A percentile compares a stretch with the other conserved stretches of the same genome.
phyloP scores from a whole-genome alignment of 495 filamentous ascomycete genomes.

The Talaromyces ruber region DNA sequence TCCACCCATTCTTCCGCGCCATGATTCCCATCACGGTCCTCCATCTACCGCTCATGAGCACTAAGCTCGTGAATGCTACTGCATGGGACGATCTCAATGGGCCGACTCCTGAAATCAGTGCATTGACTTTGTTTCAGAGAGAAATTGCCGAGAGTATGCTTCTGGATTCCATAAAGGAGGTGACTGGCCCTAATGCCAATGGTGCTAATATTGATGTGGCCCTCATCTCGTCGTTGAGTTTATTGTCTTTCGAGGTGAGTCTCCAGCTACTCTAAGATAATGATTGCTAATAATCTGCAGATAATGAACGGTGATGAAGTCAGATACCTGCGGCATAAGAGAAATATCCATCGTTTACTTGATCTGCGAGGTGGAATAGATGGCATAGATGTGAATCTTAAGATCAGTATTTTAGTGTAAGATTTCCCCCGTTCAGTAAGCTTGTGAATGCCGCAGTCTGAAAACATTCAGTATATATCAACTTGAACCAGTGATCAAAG shows the following conservation, averaged over 20 bases:
- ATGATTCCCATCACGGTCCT: conserved; percentile 5
- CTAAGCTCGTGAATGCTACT: conserved; percentile 14
- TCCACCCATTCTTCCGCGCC: conserved; percentile 12
- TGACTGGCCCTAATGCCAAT: neutral
- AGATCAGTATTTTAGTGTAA: neutral
- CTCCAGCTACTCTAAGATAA: neutral
- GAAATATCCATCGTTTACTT: neutral
- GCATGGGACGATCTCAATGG: conserved; percentile 15
- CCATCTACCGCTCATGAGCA: conserved; percentile 13
- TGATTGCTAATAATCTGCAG: neutral
- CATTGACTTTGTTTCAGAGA: conserved; percentile 8
- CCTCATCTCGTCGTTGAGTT: conserved; percentile 9
- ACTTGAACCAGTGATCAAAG: conserved; percentile 6
- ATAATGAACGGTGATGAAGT: conserved; percentile 7
- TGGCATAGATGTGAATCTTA: neutral
- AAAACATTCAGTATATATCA: conserved; percentile 9
- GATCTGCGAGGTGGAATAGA: conserved; percentile 6
- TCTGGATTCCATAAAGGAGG: neutral
- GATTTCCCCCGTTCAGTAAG: too few species aligned
- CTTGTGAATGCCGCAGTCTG: too few species aligned
- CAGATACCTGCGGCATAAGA: conserved; percentile 7
- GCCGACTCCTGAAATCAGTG: conserved; percentile 5
- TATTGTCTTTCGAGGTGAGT: conserved; percentile 12
- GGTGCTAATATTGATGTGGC: conserved; percentile 1
- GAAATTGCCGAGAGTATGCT: conserved; percentile 9